Conservation (phyloP, 1,284 basidiomycete species). For the Ustilago cynodontis region DNA sequence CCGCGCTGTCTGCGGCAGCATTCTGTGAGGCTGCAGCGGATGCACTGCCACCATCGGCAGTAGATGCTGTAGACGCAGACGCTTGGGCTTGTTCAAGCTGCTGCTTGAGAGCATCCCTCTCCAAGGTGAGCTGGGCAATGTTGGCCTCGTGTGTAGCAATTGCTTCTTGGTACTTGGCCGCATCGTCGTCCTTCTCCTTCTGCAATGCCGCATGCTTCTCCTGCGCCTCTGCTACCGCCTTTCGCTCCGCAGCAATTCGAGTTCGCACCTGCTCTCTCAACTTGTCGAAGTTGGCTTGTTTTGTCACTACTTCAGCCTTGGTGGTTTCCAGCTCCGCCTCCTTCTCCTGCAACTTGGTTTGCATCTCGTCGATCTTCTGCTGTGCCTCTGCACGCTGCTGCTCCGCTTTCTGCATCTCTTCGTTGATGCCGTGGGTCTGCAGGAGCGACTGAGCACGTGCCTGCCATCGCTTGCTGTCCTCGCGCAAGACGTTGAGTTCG, state of each 20-base stretch:
- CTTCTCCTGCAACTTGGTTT: conserved; percentile 38
- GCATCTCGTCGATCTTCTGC: conserved; percentile 44
- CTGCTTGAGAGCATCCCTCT: conserved; percentile 68
- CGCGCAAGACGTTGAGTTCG: conserved; percentile 80
- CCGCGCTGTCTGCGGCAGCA: conserved; percentile 38
- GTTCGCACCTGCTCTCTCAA: conserved; percentile 61
- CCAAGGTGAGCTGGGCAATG: conserved; percentile 30
- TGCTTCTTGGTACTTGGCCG: conserved; percentile 40
- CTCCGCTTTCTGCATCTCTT: conserved; percentile 70
- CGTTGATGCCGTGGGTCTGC: conserved; percentile 86
- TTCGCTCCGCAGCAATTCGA: conserved; percentile 57
- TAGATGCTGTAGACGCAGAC: conserved; percentile 39
- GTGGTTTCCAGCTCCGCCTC: conserved; percentile 32
- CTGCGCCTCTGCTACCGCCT: conserved; percentile 64
- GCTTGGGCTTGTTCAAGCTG: conserved; percentile 54
- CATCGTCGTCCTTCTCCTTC: conserved; percentile 69
- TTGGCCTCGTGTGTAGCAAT: conserved; percentile 42
- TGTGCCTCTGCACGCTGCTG: conserved; percentile 59
- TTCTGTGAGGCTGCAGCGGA: conserved; percentile 17
- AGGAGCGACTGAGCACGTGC: conserved; percentile 83
- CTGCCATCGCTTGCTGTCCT: conserved; percentile 86
- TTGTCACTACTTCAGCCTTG: conserved; percentile 42
- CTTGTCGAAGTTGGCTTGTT: conserved; percentile 60
- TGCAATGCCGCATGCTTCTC: conserved; percentile 70
- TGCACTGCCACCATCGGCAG: conserved; percentile 27